Evolutionary conservation across 495 filamentous ascomycete genomes (phyloP).

Genomic region (Evernia prunastri): DNA sequence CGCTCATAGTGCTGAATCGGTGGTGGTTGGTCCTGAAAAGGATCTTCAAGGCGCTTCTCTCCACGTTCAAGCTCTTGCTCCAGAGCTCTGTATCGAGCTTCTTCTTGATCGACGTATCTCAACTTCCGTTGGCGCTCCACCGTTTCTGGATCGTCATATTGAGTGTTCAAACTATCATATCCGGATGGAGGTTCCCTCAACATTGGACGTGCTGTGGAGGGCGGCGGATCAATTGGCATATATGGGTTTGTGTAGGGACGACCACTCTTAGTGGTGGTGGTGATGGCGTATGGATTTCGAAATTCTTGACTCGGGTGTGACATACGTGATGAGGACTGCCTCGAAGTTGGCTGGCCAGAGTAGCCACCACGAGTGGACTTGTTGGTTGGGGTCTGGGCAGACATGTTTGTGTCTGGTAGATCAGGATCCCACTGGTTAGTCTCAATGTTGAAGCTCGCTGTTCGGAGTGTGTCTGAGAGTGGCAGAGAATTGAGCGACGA

Average conservation of each 20-base stretch:
- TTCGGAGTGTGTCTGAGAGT: background rate
- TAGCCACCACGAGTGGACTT: background rate
- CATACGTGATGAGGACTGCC: background rate
- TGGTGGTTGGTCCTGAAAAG: background rate
- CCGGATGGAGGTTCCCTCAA: background rate
- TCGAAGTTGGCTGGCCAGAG: background rate
- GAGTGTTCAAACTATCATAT: background rate
- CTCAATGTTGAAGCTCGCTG: background rate
- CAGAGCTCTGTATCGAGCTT: background rate
- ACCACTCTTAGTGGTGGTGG: conserved; percentile 1
- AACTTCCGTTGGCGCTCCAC: background rate
- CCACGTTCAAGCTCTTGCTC: background rate
- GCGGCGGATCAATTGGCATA: background rate
- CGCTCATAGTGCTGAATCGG: background rate
- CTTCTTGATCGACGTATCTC: background rate
- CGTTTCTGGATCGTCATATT: background rate
- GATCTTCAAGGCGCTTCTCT: background rate
- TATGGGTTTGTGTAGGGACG: background rate
- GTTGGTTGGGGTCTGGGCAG: background rate
- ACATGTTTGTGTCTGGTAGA: background rate
- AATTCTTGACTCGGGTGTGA: background rate
- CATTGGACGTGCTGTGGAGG: background rate
- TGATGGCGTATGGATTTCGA: background rate
- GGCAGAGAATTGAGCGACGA: background rate
- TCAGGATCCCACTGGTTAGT: conserved; percentile 7